phyloP scores from a whole-genome alignment of 371 early-diverging fungal genomes.

The Mortierella sp. region DNA sequence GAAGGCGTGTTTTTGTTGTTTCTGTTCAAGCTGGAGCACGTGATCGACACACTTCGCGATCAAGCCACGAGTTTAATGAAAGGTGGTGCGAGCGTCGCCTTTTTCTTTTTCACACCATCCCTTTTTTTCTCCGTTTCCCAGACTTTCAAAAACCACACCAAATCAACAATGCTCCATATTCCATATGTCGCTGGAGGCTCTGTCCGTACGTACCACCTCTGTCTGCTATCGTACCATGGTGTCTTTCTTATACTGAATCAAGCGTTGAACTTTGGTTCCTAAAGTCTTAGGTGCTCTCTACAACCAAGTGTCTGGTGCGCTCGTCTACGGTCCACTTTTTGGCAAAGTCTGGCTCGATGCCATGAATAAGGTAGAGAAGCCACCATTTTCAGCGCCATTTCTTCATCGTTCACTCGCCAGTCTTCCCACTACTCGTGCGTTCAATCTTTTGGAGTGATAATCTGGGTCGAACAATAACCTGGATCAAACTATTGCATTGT shows the following conservation, averaged over 20 bases:
- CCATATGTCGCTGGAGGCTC: conserved; percentile 51
- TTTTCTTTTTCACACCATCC: background rate
- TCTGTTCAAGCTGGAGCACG: background rate
- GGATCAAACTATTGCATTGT: background rate
- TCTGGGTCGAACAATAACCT: background rate
- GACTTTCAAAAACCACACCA: no score
- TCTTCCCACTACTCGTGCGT: background rate
- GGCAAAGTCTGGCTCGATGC: conserved; percentile 51
- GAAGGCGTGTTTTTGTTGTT: background rate
- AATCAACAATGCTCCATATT: conserved; percentile 34
- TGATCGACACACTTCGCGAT: background rate
- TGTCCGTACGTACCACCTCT: conserved; percentile 32
- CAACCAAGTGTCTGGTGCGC: conserved; percentile 43
- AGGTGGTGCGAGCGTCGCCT: background rate
- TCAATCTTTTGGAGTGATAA: background rate
- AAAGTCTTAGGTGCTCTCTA: conserved; percentile 45
- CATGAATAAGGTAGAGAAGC: conserved; percentile 53
- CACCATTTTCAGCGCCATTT: no score
- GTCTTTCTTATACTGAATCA: background rate
- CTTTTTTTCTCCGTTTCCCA: background rate
- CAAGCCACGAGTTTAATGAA: background rate
- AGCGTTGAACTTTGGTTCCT: background rate
- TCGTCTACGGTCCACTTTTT: conserved; percentile 54
- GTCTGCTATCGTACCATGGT: background rate
- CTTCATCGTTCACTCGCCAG: background rate